These are phyloP conservation scores for Dactylella cylindrospora DNA, from an alignment of 2,329 filamentous ascomycete genomes.

Conservation along the genomic window DNA sequence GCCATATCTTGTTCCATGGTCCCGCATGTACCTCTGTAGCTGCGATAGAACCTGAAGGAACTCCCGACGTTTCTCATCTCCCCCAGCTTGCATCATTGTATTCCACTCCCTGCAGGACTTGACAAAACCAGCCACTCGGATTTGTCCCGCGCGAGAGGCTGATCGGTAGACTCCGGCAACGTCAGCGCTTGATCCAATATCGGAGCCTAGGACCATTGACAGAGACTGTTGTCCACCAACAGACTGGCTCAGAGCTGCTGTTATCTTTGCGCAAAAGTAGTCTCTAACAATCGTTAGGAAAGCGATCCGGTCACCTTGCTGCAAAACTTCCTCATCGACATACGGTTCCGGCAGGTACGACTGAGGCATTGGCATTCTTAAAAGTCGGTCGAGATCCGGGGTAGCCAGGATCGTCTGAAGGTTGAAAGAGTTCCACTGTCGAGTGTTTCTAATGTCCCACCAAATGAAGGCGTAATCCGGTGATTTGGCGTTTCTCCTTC, in stretches of 20 bases:
- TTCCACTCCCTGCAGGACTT: slow-evolving; percentile 44
- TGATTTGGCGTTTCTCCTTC: slow-evolving; percentile 38
- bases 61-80: slow-evolving; percentile 32
- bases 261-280: slow-evolving; percentile 39
- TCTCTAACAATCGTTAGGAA: slow-evolving; percentile 36
- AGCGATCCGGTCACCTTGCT: slow-evolving; percentile 29
- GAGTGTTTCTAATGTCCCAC: slow-evolving; percentile 42
- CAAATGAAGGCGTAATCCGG: slow-evolving; percentile 42
- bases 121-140: slow-evolving; percentile 33
- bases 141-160: slow-evolving; percentile 36
- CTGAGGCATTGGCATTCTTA: slow-evolving; percentile 40
- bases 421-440: slow-evolving; percentile 39
- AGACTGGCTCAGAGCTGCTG: slow-evolving; percentile 32
- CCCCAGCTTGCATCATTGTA: slow-evolving; percentile 41
- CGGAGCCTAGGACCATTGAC: slow-evolving; percentile 33
- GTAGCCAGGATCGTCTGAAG: slow-evolving; percentile 34
- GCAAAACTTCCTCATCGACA: slow-evolving; percentile 27
- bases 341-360: slow-evolving; percentile 32
- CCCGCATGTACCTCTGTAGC: slow-evolving; percentile 34
- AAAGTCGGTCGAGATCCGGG: slow-evolving; percentile 31
- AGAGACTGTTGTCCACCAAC: slow-evolving; percentile 36
- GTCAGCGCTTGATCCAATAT: slow-evolving; percentile 35
- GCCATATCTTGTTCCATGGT: slow-evolving; percentile 35
- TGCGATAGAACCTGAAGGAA: slow-evolving; percentile 38
- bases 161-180: slow-evolving; percentile 39